Conservation (phyloP, 345 rosid genomes). For the Acer campestre region DNA sequence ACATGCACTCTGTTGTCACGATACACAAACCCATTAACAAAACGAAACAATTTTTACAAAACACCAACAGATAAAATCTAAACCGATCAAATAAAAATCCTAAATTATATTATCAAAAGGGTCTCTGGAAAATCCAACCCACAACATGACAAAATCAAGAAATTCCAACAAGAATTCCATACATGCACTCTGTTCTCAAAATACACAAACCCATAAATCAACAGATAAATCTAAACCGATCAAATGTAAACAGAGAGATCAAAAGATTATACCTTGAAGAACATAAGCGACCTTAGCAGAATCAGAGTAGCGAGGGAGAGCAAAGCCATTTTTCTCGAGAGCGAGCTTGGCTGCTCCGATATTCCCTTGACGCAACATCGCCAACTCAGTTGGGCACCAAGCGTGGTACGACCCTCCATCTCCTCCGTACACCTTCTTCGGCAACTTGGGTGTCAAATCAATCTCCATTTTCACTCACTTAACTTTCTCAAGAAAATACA, state of each 20-base stretch:
- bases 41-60: neutral
- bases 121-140: too few relatives aligned
- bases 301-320: conserved; percentile 86
- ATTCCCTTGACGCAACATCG: conserved; percentile 73
- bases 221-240: too few relatives aligned
- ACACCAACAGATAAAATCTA: neutral
- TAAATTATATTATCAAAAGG: too few relatives aligned
- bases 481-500: neutral
- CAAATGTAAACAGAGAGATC: neutral
- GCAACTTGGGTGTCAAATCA: conserved; percentile 74
- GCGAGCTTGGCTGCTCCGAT: conserved; percentile 90
- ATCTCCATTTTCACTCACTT: conserved; percentile 52
- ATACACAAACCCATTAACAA: neutral
- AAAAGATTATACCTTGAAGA: conserved; percentile 62
- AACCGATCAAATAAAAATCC: too few relatives aligned
- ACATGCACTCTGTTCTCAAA: too few relatives aligned
- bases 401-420: conserved; percentile 79
- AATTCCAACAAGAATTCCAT: too few relatives aligned
- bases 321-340: conserved; percentile 80
- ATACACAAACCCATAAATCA: too few relatives aligned
- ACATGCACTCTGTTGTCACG: too few relatives aligned
- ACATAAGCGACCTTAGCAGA: conserved; percentile 90
- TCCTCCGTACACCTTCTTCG: conserved; percentile 68
- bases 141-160: too few relatives aligned
- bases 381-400: conserved; percentile 79